Evolutionary conservation across 129 eudicot species (phyloP).

Genomic region (Heracleum sosnowskyi): DNA sequence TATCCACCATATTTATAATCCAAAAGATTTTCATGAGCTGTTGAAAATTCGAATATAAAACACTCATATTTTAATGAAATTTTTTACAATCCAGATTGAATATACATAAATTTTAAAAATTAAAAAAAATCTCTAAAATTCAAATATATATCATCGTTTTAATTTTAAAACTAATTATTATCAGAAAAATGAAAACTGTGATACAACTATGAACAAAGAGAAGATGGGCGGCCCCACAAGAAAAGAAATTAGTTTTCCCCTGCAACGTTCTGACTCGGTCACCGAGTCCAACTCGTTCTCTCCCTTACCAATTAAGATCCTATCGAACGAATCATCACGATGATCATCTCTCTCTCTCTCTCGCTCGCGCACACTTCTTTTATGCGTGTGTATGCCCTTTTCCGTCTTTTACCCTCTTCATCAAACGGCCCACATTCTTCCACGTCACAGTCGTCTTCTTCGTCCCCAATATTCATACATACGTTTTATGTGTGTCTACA

Average conservation of each 20-base stretch:
- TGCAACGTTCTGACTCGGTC: background rate
- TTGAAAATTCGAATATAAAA: too few species aligned
- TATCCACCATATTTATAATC: too few species aligned
- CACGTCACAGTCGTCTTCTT: slow-evolving; percentile 45
- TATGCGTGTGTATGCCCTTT: slow-evolving; percentile 17
- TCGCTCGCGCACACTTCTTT: background rate
- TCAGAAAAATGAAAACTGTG: too few species aligned
- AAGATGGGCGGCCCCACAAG: background rate
- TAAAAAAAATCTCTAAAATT: too few species aligned
- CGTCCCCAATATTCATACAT: background rate
- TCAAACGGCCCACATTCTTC: slow-evolving; percentile 39
- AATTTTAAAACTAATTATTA: too few species aligned
- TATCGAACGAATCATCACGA: background rate
- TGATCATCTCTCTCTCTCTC: background rate
- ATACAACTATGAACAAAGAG: too few species aligned
- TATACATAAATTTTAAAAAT: too few species aligned
- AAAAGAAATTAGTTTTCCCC: background rate
- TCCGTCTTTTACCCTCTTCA: slow-evolving; percentile 23
- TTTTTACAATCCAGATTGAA: too few species aligned
- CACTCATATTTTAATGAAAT: too few species aligned
- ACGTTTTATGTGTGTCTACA: background rate
- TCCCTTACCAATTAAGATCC: background rate
- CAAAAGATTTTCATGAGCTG: too few species aligned
- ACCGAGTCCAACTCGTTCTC: slow-evolving; percentile 2
- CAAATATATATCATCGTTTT: too few species aligned